Evolutionary conservation across 139 green algal genomes (phyloP).

Genomic region (Picochlorum sp.): DNA sequence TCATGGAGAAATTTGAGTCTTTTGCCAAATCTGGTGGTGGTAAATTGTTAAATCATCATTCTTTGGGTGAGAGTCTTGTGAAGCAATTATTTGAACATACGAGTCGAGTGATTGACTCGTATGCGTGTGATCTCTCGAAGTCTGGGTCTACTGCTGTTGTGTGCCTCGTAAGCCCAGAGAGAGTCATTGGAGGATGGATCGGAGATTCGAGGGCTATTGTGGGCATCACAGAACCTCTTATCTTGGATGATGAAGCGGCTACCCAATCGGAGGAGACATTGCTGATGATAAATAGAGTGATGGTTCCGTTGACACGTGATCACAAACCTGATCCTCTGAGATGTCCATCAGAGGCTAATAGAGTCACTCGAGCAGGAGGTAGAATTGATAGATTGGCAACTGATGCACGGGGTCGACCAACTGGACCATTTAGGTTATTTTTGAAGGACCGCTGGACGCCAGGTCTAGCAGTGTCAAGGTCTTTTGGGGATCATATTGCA

Average conservation of each 20-base stretch:
- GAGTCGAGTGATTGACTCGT: neutral
- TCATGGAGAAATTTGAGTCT: neutral
- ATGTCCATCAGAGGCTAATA: conserved; percentile 19
- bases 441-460: conserved; percentile 32
- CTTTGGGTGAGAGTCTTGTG: neutral
- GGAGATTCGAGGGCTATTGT: conserved; percentile 50
- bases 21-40: neutral
- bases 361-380: conserved; percentile 37
- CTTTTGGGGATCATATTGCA: conserved; percentile 50
- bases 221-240: conserved; percentile 13
- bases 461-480: conserved; percentile 42
- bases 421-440: conserved; percentile 46
- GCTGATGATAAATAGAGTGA: neutral
- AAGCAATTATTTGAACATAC: too few relatives aligned
- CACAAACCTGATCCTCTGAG: conserved; percentile 42
- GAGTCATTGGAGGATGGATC: conserved; percentile 38
- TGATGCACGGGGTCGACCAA: conserved; percentile 12
- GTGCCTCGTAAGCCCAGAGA: conserved; percentile 13
- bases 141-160: conserved; percentile 34
- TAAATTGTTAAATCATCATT: neutral
- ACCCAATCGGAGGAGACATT: neutral
- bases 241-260: neutral
- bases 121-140: conserved; percentile 15
- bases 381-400: conserved; percentile 38
- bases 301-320: conserved; percentile 36